Evolutionary conservation across 1,139 yeast species (phyloP), one percentile per base, ranked within the genome.

Genomic region (Candida freyschussii): DNA sequence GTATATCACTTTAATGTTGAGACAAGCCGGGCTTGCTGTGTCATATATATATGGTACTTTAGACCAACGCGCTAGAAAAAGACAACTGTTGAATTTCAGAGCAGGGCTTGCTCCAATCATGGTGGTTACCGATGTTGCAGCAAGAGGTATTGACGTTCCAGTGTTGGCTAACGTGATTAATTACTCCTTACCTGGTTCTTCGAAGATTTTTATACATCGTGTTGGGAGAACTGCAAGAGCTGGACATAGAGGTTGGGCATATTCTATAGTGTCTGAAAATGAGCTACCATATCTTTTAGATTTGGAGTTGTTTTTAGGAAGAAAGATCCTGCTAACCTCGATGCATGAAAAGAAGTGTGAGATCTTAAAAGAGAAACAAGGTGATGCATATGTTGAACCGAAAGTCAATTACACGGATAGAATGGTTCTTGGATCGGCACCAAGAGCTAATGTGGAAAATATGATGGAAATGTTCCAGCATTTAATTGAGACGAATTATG

Each of bases 181-280:
- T 58, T 89, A 76, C 57, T 78, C 95, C 1, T 67, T 91, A 38
- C 98, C 99, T 5, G 81, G 89, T 1, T 81, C 94, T 3, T 87
- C 96, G 5, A 91, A 93, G 57, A 83, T 89, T 38, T 93, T 91
- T 59, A 76, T 91, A 36, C 99, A 91, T 62, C 77, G 99, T 63
- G 98, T 93, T 33, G 99, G 99, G 59, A 79, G 99, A 71, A 91
- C 99, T 28, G 99, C 98, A 11, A 82, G 99, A 71, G 98, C 98
- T 9, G 99, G 99, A 56, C 81, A 87, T 54, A 77, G 75, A 47
- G 99, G 99, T 54, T 89, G 97, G 95, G 98, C 98, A 0, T 93
- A 85, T 56, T 81, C 96, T 2, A 75, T 93, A 36, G 81, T 89
- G 4, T 72, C 79, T 40, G 96, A 87, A 46, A 71, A 74, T 40